Evolutionary conservation across 768 basidiomycete genomes (phyloP), one percentile per base, ranked within the genome.

Genomic region (Ramaria sp.): DNA sequence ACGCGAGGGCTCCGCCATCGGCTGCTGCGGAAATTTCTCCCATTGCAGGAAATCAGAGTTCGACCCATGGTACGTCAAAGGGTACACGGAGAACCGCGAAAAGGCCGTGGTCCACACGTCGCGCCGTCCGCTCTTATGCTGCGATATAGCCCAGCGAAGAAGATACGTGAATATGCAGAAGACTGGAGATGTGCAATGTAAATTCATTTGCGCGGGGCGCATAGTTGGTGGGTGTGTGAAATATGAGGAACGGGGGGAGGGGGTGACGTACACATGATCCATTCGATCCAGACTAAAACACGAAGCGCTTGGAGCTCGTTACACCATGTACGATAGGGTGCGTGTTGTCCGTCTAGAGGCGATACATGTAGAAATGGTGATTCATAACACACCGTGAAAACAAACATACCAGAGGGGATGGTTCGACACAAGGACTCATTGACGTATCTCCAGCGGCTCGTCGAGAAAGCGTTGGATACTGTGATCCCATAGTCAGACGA

Each of bases 381-480:
- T 25, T 1, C 36, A 32, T 2, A 34, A 39, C 20, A 39, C 41
- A 45, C 9, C n/a, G 30, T n/a, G 8, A 10, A 42, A 16, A 36
- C n/a, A 42, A 15, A 58, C 70, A 24, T 28, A 77, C 78, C 73
- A 50, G 56, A 60, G 25, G 78, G 77, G 38, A 81, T 79, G 43
- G 65, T 57, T 43, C 66, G 64, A 66, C 81, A 82, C 39, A 69
- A 62, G 52, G 76, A 64, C 15, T 77, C 76, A 22, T 52, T 52
- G 12, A 78, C 66, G 41, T 69, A 61, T 25, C 63, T 64, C 79
- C 79, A 83, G 34, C 80, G 74, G 13, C 75, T 71, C 16, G 77
- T 80, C 0, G 80, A 81, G 64, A 83, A 82, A 13, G 74, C 71
- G 60, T 78, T 81, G 71, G 78, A 77, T 0, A 71, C 79, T 79